Conservation (phyloP, 768 basidiomycete genomes). For the Glaciozyma antarctica region DNA sequence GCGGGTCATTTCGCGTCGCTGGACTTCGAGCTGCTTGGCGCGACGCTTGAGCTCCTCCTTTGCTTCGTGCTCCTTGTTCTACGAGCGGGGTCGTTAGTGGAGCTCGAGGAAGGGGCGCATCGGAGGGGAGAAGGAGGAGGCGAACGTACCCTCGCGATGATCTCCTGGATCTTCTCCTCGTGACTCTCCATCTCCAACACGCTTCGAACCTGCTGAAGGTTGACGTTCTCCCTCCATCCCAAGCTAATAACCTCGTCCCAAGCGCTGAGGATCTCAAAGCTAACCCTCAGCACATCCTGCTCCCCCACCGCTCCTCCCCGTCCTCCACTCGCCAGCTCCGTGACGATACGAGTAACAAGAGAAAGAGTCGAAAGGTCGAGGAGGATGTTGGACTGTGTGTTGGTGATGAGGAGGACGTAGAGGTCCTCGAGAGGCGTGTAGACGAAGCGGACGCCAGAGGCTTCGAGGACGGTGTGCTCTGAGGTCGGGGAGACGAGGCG, state of each 20-base stretch:
- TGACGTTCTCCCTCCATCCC: slow-evolving; percentile 51
- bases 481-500: slow-evolving; percentile 93
- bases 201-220: slow-evolving; percentile 43
- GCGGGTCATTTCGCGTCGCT: slow-evolving; percentile 83
- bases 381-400: slow-evolving; percentile 96
- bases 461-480: slow-evolving; percentile 42
- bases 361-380: slow-evolving; percentile 96
- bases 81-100: not conserved
- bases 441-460: slow-evolving; percentile 34
- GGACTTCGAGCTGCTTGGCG: slow-evolving; percentile 96
- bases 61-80: slow-evolving; percentile 99
- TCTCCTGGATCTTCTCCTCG: slow-evolving; percentile 75
- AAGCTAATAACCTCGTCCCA: slow-evolving; percentile 94
- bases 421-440: slow-evolving; percentile 54
- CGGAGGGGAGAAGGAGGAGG: not conserved
- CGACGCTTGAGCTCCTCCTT: slow-evolving; percentile 98
- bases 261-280: slow-evolving; percentile 85
- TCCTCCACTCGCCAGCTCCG: slow-evolving; percentile 51
- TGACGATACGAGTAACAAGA: slow-evolving; percentile 85
- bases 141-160: slow-evolving; percentile 73
- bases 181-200: slow-evolving; percentile 47
- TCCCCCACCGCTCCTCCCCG: slow-evolving; percentile 62
- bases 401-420: slow-evolving; percentile 93
- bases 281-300: slow-evolving; percentile 76
- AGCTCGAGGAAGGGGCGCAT: not conserved